These are phyloP conservation scores for Rugosomyces carneus DNA, from an alignment of 1,284 basidiomycete species.

Conservation along the genomic window DNA sequence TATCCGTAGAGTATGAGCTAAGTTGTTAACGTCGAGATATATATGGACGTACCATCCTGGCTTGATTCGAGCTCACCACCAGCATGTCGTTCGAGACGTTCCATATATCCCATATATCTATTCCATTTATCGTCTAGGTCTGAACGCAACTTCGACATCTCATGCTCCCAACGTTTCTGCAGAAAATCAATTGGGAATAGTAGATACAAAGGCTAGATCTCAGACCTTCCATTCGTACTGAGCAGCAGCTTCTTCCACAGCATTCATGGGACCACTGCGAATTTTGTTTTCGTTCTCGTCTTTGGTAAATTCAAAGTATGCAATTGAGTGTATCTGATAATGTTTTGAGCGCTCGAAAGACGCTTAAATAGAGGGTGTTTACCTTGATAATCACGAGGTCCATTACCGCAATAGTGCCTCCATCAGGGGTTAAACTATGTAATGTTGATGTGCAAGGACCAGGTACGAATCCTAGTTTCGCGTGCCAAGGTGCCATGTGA, in stretches of 20 bases:
- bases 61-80: slow-evolving; percentile 32
- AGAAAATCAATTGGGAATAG: not conserved
- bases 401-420: slow-evolving; percentile 73
- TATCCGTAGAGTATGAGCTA: slow-evolving; percentile 18
- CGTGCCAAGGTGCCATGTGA: slow-evolving; percentile 83
- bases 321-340: slow-evolving; percentile 52
- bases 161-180: slow-evolving; percentile 48
- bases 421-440: slow-evolving; percentile 76
- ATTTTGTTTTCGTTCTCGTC: slow-evolving; percentile 47
- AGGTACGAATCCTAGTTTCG: slow-evolving; percentile 73
- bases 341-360: slow-evolving; percentile 18
- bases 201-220: slow-evolving; percentile 1
- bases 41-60: slow-evolving; percentile 37
- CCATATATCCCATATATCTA: slow-evolving; percentile 45
- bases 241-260: slow-evolving; percentile 60
- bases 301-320: slow-evolving; percentile 54
- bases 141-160: slow-evolving; percentile 45
- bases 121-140: slow-evolving; percentile 48
- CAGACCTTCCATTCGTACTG: slow-evolving; percentile 70
- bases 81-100: slow-evolving; percentile 50
- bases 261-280: slow-evolving; percentile 57
- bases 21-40: not conserved
- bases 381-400: slow-evolving; percentile 74
- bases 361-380: slow-evolving; percentile 13
- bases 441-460: slow-evolving; percentile 69